Evolutionary conservation across 768 basidiomycete species (phyloP), one percentile per base, ranked within the genome.

Genomic region (Coprinopsis strossmayeri): DNA sequence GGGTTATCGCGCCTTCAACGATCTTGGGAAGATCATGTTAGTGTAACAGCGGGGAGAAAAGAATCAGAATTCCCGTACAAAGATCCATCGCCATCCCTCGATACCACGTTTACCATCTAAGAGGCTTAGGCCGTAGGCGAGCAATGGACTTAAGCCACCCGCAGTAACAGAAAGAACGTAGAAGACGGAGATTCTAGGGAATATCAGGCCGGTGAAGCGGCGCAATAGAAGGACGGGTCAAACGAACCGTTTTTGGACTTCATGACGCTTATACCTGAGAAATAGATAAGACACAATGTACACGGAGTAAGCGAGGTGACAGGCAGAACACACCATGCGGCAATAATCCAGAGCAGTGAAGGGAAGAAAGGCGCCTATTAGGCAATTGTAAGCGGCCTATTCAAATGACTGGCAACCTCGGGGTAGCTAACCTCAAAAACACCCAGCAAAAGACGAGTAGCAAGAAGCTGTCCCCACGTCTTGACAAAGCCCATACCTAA

Each of bases 351-450:
- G 9, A 74, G 54, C 52, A 76, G 61, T 7, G 68, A 66, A 11
- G 75, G 73, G 58, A 72, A 73, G 54, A 73, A 73, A 12, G 69
- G 67, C 4, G 74, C 69, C 74, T 71, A 32, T 30, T 13, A 11
- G 26, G 23, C 39, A 7, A 24, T 20, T 44, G 26, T 30, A 13
- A 28, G n/a, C 18, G 15, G 5, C 27, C 21, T 12, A 25, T 13
- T 20, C 15, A 30, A 30, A 9, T 18, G 21, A 10, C n/a, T n/a
- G n/a, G n/a, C n/a, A n/a, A n/a, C n/a, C n/a, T n/a, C n/a, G n/a
- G n/a, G n/a, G n/a, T n/a, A 30, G 41, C 59, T 50, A 46, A 69
- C 71, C 66, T 74, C 74, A 42, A 72, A 69, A 25, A 63, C 53
- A 45, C 73, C 73, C 25, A 75, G 61, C n/a, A 74, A 50, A n/a